Base-by-base conservation (phyloP, 139 green algal genomes). In the Auxenochlorella protothecoides region DNA sequence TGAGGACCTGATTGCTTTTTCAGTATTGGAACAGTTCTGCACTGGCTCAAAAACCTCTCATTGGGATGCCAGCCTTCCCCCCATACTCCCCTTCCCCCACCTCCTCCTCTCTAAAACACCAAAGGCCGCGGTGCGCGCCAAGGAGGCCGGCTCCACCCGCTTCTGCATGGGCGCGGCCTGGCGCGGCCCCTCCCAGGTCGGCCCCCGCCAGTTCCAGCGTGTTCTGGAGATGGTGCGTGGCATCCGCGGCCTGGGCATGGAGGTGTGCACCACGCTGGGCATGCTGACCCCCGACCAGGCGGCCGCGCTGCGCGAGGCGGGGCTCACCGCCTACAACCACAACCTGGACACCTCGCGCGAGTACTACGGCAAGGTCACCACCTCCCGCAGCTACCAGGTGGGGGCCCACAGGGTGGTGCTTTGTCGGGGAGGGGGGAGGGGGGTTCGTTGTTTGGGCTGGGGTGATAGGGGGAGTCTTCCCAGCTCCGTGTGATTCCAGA, bases 91-190 rank as follows among this genome's bases (percentile, higher is more conserved):
- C 27, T 44, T 44, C 27, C 27, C 27, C 27, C 27, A 44, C 27
- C 27, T 44, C 27, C 27, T 44, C 27, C 27, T 12, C 53, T 5
- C 67, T 53, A 0, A 11, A 62, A 62, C 9, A 9, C 57, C 9
- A 11, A 77, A 93, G 87, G 90, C 89, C 6, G 92, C 92, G 0
- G 54, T 92, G 69, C 76, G 90, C 5, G 94, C 94, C 51, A 90
- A 91, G 63, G 93, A 91, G 52, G 77, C 91, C 2, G 95, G 95
- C 68, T 96, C 86, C 85, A 99, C 95, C 5, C 90, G 95, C 14
- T 99, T 99, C 85, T 99, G 95, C 85, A 98, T 99, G 95, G 94
- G 94, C 7, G 93, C 94, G 4, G 94, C 94, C 6, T 99, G 94
- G 94, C 75, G 94, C 9, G 94, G 96, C 0, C 91, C 92, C 12